Percentiles rank a stretch among this genome's conserved stretches.
These are phyloP conservation scores for Trypanosoma avium DNA, from an alignment of 208 protist species.

Conservation along the genomic window DNA sequence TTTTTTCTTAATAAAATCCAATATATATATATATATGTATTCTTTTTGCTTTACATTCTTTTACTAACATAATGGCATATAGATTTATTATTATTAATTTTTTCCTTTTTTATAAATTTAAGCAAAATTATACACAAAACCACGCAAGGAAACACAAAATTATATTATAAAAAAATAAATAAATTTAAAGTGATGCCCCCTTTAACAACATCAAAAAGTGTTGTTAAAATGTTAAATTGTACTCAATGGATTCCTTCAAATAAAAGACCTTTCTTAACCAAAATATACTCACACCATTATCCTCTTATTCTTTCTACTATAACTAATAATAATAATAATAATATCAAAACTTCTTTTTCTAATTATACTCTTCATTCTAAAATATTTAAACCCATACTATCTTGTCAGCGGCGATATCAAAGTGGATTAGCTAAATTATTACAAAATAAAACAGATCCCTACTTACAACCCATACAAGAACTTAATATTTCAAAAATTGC, in stretches of 20 bases:
- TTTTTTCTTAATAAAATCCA: neutral
- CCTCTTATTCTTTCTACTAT: no score
- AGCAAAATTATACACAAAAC: no score
- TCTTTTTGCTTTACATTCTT: neutral
- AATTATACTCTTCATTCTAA: neutral
- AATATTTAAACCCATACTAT: neutral
- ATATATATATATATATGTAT: neutral
- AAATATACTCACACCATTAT: no score
- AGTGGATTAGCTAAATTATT: slow-evolving; percentile 53
- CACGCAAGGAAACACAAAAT: no score
- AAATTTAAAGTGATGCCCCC: no score
- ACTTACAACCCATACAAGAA: slow-evolving; percentile 45
- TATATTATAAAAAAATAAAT: no score
- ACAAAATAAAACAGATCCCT: slow-evolving; percentile 49
- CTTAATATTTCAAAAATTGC: slow-evolving; percentile 54
- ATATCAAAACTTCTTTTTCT: no score
- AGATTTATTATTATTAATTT: neutral
- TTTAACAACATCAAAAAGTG: no score
- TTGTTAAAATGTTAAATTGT: no score
- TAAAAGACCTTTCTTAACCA: no score
- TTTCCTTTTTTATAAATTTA: neutral
- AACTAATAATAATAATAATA: no score
- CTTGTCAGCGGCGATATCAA: slow-evolving; percentile 26
- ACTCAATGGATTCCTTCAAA: no score
- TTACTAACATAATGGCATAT: neutral